Evolutionary conservation across 371 early-diverging fungal species (phyloP), one percentile per base, ranked within the genome.

Genomic region (Homolaphlyctis polyrhiza): DNA sequence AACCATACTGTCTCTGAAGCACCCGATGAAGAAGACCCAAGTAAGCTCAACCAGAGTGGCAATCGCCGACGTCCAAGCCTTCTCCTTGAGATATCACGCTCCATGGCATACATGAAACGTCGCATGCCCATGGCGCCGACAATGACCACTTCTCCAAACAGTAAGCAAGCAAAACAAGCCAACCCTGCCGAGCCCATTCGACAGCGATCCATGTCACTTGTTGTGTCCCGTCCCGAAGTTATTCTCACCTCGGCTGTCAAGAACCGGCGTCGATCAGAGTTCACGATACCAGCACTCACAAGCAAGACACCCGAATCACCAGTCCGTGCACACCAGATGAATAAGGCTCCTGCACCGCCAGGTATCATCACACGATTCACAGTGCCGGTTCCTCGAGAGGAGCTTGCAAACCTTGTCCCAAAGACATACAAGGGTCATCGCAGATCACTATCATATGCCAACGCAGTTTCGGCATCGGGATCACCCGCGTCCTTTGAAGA

Each of bases 361-460:
- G 84, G 84, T 0, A 48, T 60, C 16, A 58, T 82, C 25, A 82
- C 84, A 11, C 66, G 77, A 21, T 80, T 80, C 54, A 72, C 69
- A 0, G 67, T 67, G 21, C 76, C 79, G 0, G 67, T 84, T 2
- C 47, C 74, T 8, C 45, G 49, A 14, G 58, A 47, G 23, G 72
- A 81, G 32, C 27, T 71, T 0, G 34, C 13, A 27, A 60, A 54
- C 5, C 27, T 71, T 16, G 62, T 64, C 2, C 80, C 80, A 0
- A 54, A 51, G 23, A 77, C 79, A 13, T 55, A 66, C 2, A 57
- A 63, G 47, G 54, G 60, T 6, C 68, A 78, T 3, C 66, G 82
- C 16, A 66, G 84, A 14, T 62, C 73, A 0, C 65, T 81, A 8
- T 76, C 76, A 2, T 80, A 71, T 62, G 51, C 43, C 34, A 81